Evolutionary conservation across 1,284 basidiomycete species (phyloP).

Genomic region (Sparassis latifolia): DNA sequence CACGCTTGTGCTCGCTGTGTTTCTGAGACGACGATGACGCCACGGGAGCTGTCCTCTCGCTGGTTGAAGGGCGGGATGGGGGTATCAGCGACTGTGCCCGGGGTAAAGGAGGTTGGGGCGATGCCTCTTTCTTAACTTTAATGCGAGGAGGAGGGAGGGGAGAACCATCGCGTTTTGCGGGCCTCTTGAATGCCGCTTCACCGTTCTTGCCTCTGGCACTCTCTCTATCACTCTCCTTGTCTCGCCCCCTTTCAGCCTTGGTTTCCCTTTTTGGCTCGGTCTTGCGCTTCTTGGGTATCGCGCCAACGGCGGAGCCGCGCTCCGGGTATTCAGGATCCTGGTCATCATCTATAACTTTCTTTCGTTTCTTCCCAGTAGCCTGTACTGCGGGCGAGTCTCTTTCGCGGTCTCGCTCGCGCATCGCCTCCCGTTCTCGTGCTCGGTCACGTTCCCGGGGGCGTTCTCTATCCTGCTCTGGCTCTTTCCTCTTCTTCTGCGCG

Average conservation of each 20-base stretch:
- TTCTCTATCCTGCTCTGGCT: background rate
- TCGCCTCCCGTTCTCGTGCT: no score
- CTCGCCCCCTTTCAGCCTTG: conserved; percentile 9
- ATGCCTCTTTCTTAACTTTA: conserved; percentile 31
- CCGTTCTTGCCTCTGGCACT: conserved; percentile 15
- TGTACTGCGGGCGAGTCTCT: conserved; percentile 8
- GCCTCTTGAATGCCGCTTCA: conserved; percentile 26
- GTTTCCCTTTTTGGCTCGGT: conserved; percentile 16
- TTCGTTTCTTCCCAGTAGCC: conserved; percentile 17
- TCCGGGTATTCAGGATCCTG: conserved; percentile 22
- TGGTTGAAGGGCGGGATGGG: conserved; percentile 15
- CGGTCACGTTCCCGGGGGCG: no score
- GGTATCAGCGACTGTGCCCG: conserved; percentile 13
- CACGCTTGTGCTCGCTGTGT: conserved; percentile 13
- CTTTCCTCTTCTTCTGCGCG: conserved; percentile 13
- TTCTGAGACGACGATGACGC: conserved; percentile 19
- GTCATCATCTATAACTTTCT: conserved; percentile 2
- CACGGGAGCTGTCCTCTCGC: conserved; percentile 13
- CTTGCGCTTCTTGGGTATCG: conserved; percentile 21
- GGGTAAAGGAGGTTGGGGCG: conserved; percentile 16
- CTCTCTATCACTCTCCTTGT: conserved; percentile 10
- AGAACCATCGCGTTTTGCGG: conserved; percentile 19
- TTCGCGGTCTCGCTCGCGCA: conserved; percentile 9
- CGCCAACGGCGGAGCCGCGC: conserved; percentile 13
- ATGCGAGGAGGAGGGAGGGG: conserved; percentile 17